Base-by-base conservation (phyloP, 1,284 basidiomycete species). In the Salmacisia buchloeana region DNA sequence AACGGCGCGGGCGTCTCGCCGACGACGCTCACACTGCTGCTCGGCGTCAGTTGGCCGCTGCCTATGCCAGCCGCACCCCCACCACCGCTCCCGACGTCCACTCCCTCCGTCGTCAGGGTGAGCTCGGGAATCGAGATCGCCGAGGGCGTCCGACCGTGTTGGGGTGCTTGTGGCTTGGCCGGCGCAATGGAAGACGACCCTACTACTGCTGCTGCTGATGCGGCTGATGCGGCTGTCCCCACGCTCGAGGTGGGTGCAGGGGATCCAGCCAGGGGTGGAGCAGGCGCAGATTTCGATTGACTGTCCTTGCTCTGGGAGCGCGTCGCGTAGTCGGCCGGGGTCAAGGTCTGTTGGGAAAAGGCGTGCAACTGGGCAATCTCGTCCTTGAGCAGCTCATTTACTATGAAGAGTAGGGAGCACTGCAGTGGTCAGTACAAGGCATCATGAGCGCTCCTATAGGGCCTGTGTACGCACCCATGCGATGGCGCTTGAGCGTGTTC, bases 351-450 rank as follows among this genome's bases (percentile, higher is more conserved):
- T 64, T 81, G 81, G 0, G 80, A 80, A 63, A 82, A 82, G 10
- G 81, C 81, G 63, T 82, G 81, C 43, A 82, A 76, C 65, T 81
- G 73, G 1, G 80, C 81, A 36, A 82, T 82, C 64, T 82, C 79
- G 34, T 79, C 78, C 63, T 81, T 81, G 39, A 82, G 74, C 34
- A 76, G 70, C 12, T 81, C 81, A 64, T 82, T 82, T 61, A 82
- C 81, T 76, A 45, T 21, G 21, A 35, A 6, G 27, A 35, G 23
- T 2, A 12, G 34, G 23, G 18, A 34, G 54, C 31, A 6, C 35
- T 21, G n/a, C 54, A 34, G 9, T 21, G 12, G 12, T 35, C 34
- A 34, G 36, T n/a, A 38, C 36, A 9, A 18, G 10, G 9, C 18
- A 18, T 38, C 36, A 38, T 38, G 10, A 10, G 10, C 18, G 36